Base-by-base conservation (phyloP, 257 asterid species). In the Paulownia fortunei region DNA sequence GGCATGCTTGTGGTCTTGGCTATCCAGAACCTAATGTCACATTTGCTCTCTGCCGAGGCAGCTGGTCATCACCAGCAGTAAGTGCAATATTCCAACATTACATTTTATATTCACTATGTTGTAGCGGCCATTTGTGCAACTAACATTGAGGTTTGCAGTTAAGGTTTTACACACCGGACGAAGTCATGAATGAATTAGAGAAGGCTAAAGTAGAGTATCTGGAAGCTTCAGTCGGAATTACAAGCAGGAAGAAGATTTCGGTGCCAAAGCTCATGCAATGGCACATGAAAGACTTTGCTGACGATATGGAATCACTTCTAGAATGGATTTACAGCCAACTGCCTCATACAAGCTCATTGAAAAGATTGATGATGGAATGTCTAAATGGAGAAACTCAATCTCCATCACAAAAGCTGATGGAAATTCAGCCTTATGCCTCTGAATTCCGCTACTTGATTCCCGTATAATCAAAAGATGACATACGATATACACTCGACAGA, bases 21-120 rank as follows among this genome's bases (percentile, higher is more conserved):
- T 95, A 95, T 69, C 99, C 99, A 60, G 98, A 95, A 86, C 99
- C 98, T 15, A 95, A 88, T 73, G 88, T 93, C 81, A 88, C 89
- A 8, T 95, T 95, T 80, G 95, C 96, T 52, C 96, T 93, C 62
- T 95, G 99, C 85, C 85, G 90, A 76, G 98, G 99, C 89, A 88
- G 85, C 79, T 95, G 98, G 98, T 93, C 97, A 73, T 95, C 98
- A 54, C 98, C 99, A 63, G 98, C 98, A 3, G 98, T 95, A 87
- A 90, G 97, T 83, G 51, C 71, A 64, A 10, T 9, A 60, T 0
- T 12, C 41, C 26, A 77, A 26, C 69, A 79, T 72, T 3, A 44
- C 73, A 27, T 52, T 71, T 61, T 66, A 47, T 49, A 34, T 27
- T 64, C 34, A 56, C 27, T 27, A 73, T 19, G 68, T 66, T 71